phyloP scores from a whole-genome alignment of 768 basidiomycete genomes.

The Xerocomellus chrysenteron region DNA sequence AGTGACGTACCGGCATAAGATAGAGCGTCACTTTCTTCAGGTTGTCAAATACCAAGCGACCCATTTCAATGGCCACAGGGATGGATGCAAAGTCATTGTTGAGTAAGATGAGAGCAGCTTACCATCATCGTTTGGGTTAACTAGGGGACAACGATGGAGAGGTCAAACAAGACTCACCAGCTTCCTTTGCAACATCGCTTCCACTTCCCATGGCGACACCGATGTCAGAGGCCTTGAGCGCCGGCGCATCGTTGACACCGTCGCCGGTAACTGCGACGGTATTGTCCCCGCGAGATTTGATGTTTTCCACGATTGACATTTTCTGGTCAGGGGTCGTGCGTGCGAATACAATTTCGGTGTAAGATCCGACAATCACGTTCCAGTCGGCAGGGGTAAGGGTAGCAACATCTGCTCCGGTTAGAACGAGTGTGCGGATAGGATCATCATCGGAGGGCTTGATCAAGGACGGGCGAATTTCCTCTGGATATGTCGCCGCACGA shows the following conservation, averaged over 20 bases:
- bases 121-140: not conserved
- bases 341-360: slow-evolving; percentile 50
- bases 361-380: slow-evolving; percentile 38
- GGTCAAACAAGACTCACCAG: slow-evolving; percentile 35
- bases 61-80: slow-evolving; percentile 56
- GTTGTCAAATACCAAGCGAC: slow-evolving; percentile 59
- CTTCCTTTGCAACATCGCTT: slow-evolving; percentile 53
- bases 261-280: slow-evolving; percentile 57
- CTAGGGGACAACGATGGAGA: not conserved
- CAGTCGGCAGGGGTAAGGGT: slow-evolving; percentile 39
- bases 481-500: slow-evolving; percentile 22
- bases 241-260: slow-evolving; percentile 54
- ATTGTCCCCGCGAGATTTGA: slow-evolving; percentile 47
- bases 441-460: slow-evolving; percentile 41
- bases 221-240: slow-evolving; percentile 53
- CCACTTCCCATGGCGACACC: slow-evolving; percentile 55
- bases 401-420: slow-evolving; percentile 46
- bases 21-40: slow-evolving; percentile 52
- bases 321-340: slow-evolving; percentile 59
- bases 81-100: slow-evolving; percentile 62
- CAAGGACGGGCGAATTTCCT: slow-evolving; percentile 7
- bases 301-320: slow-evolving; percentile 53
- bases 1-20: slow-evolving; percentile 39
- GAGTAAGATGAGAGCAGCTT: slow-evolving; percentile 49
- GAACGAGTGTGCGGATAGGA: slow-evolving; percentile 38